A percentile compares a stretch with the other conserved stretches of the same genome.
Conservation (phyloP, 495 filamentous ascomycete species). For the Annulohypoxylon maeteangense region DNA sequence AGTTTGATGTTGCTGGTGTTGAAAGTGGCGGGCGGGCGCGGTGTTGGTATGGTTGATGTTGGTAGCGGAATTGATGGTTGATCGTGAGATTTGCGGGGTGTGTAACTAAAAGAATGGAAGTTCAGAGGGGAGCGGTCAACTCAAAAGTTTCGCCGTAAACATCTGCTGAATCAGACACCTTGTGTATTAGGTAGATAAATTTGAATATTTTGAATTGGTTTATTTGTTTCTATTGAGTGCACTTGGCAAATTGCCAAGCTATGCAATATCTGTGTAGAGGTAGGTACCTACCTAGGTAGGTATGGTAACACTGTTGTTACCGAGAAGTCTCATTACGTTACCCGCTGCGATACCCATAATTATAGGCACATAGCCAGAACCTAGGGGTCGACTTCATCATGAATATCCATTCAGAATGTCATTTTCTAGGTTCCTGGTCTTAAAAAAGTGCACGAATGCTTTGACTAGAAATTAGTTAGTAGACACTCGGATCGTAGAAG, state of each 20-base stretch:
- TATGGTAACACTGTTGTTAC: background rate
- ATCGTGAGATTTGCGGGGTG: background rate
- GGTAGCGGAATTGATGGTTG: background rate
- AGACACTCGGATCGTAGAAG: background rate
- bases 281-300: background rate
- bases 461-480: constrained; percentile 35
- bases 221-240: background rate
- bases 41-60: background rate
- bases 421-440: constrained; percentile 41
- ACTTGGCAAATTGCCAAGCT: background rate
- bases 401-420: constrained; percentile 46
- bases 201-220: background rate
- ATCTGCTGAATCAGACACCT: background rate
- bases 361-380: background rate
- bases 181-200: background rate
- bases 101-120: background rate
- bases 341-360: no score
- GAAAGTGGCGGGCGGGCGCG: background rate
- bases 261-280: background rate
- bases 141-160: background rate
- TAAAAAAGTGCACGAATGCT: constrained; percentile 47
- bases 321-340: background rate
- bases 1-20: constrained; percentile 17
- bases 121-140: background rate
- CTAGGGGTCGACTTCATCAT: background rate